Percentiles rank a stretch among this genome's conserved stretches.
phyloP scores from a whole-genome alignment of 495 filamentous ascomycete genomes.

The Massariosphaeria phaeospora region DNA sequence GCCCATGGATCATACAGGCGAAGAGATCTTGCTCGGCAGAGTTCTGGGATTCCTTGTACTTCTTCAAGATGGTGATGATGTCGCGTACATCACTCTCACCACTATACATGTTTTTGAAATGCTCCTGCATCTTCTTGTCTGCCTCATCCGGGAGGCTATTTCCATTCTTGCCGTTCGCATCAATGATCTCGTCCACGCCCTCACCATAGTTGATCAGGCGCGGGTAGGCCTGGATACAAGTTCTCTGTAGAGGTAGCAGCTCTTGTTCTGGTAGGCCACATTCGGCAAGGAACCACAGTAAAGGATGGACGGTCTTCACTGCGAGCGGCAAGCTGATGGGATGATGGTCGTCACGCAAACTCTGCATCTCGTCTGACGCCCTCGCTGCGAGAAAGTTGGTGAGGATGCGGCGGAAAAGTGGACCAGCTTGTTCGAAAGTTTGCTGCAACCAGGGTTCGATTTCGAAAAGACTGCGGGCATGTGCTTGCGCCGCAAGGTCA shows the following conservation, averaged over 20 bases:
- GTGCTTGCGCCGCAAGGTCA: constrained; percentile 84
- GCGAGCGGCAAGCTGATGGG: constrained; percentile 67
- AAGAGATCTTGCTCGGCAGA: constrained; percentile 87
- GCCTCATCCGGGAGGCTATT: constrained; percentile 74
- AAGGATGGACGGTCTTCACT: constrained; percentile 75
- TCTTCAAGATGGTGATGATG: constrained; percentile 72
- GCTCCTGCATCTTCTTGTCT: constrained; percentile 87
- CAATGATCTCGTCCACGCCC: constrained; percentile 82
- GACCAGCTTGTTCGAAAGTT: constrained; percentile 52
- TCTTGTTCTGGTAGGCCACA: constrained; percentile 52
- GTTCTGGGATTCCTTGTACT: constrained; percentile 79
- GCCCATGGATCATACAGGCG: constrained; percentile 95
- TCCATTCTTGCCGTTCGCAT: constrained; percentile 71
- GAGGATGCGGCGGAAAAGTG: constrained; percentile 58
- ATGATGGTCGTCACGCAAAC: constrained; percentile 57
- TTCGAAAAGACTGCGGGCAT: constrained; percentile 73
- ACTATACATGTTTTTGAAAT: constrained; percentile 95
- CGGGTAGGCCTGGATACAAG: constrained; percentile 90
- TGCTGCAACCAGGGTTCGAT: constrained; percentile 74
- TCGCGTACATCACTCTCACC: constrained; percentile 74
- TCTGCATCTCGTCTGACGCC: constrained; percentile 70
- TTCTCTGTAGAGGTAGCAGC: constrained; percentile 64
- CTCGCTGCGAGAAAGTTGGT: constrained; percentile 75
- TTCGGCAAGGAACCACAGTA: constrained; percentile 69
- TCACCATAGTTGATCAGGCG: constrained; percentile 94